A percentile compares a stretch with the other conserved stretches of the same genome.
Conservation (phyloP, 352 stramenopile genomes). For the Globisporangium orthogonon region DNA sequence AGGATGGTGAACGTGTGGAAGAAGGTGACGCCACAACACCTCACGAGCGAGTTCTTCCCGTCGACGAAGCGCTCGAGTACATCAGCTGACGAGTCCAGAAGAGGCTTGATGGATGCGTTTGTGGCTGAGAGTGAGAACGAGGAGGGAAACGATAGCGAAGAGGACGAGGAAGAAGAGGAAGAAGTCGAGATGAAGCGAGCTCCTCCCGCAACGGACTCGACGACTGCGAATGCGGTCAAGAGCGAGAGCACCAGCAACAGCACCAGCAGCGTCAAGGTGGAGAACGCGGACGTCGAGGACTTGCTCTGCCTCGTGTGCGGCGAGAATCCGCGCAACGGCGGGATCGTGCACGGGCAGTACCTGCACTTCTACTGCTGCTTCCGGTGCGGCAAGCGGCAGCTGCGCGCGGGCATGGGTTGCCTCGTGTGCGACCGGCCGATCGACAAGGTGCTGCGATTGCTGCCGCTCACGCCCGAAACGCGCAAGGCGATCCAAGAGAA, state of each 20-base stretch:
- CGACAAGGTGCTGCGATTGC: conserved; percentile 59
- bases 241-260: background rate
- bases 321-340: conserved; percentile 50
- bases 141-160: conserved; percentile 28
- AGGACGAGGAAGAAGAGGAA: conserved; percentile 37
- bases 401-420: conserved; percentile 41
- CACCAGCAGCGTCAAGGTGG: background rate
- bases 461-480: conserved; percentile 58
- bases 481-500: conserved; percentile 31
- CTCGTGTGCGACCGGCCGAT: conserved; percentile 78
- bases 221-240: background rate
- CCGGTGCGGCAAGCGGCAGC: conserved; percentile 63
- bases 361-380: conserved; percentile 82
- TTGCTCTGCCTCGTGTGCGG: conserved; percentile 66
- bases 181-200: conserved; percentile 1
- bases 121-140: conserved; percentile 52
- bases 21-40: conserved; percentile 30
- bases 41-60: conserved; percentile 48
- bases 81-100: conserved; percentile 15
- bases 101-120: conserved; percentile 54
- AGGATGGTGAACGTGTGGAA: conserved; percentile 70
- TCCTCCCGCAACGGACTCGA: background rate
- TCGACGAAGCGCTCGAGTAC: background rate
- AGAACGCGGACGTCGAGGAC: conserved; percentile 29
- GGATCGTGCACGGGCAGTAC: conserved; percentile 70